Percentiles rank a stretch among this genome's conserved stretches.
These are phyloP conservation scores for Mallotus nudiflorus DNA, from an alignment of 345 rosid species.

Conservation along the genomic window DNA sequence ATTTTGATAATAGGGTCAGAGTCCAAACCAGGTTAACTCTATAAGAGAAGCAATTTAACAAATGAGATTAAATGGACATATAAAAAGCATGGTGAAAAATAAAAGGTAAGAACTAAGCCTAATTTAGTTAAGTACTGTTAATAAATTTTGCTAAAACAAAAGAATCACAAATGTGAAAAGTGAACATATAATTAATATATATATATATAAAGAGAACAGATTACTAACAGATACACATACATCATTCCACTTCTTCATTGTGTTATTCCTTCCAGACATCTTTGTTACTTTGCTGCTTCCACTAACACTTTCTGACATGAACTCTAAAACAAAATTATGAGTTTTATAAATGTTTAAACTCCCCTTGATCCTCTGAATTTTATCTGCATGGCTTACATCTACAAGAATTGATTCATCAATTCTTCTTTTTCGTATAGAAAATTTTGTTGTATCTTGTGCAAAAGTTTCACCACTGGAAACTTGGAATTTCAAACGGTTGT, in stretches of 20 bases:
- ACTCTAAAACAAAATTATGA: constrained; percentile 27
- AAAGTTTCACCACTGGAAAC: constrained; percentile 24
- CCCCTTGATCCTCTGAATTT: constrained; percentile 29
- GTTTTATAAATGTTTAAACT: constrained; percentile 35
- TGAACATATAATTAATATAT: constrained; percentile 10
- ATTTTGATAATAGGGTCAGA: not conserved
- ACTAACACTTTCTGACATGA: constrained; percentile 30
- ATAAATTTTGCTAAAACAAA: not conserved
- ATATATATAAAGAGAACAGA: constrained; percentile 14
- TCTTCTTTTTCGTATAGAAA: constrained; percentile 57
- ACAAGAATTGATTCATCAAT: constrained; percentile 31
- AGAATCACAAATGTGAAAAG: not conserved
- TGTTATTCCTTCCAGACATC: constrained; percentile 30
- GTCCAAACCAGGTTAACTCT: not conserved
- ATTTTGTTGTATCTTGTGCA: constrained; percentile 32
- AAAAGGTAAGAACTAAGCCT: not conserved
- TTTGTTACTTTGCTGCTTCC: constrained; percentile 30
- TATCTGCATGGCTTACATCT: constrained; percentile 31
- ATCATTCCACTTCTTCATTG: constrained; percentile 52
- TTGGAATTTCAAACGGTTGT: constrained; percentile 16
- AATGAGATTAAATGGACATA: not conserved
- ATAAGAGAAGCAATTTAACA: not conserved
- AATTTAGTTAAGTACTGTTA: not conserved
- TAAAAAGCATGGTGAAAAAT: not conserved
- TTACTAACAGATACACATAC: constrained; percentile 46